A percentile compares a stretch with the other conserved stretches of the same genome.
phyloP scores from a whole-genome alignment of 2,329 filamentous ascomycete species.

The Neofusicoccum ribis region DNA sequence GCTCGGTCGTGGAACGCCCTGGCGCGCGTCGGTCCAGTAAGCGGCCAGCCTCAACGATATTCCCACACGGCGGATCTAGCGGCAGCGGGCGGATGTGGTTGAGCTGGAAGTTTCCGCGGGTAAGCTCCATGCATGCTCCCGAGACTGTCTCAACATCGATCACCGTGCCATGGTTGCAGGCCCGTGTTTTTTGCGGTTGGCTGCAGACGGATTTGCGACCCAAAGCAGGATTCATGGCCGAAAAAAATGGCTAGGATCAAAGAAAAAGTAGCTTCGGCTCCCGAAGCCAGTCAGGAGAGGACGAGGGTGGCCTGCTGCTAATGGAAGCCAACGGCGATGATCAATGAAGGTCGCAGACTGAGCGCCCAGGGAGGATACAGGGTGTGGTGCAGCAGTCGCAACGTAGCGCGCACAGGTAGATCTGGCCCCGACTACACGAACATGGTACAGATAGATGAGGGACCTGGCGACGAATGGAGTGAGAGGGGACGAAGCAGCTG shows the following conservation, averaged over 20 bases:
- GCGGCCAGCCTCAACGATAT: neutral
- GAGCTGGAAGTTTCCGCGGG: neutral
- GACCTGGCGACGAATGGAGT: neutral
- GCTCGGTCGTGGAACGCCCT: neutral
- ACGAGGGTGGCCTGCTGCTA: no score
- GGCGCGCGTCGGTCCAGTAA: neutral
- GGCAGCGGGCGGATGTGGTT: neutral
- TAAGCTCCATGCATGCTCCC: neutral
- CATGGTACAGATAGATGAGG: no score
- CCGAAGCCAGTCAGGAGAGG: neutral
- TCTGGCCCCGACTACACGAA: no score
- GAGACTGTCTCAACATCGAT: constrained; percentile 3
- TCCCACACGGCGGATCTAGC: neutral
- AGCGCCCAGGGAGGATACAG: no score
- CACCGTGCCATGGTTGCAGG: neutral
- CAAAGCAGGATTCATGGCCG: neutral
- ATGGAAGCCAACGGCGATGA: no score
- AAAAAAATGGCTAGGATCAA: neutral
- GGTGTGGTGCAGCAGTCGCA: no score
- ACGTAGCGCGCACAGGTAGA: no score
- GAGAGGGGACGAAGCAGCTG: neutral
- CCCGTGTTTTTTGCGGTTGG: neutral
- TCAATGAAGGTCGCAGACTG: no score
- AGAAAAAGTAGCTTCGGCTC: neutral
- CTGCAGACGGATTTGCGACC: neutral